Percentiles rank a stretch among this genome's conserved stretches.
phyloP scores from a whole-genome alignment of 1,284 basidiomycete species.

The Leccinum fuscescens region DNA sequence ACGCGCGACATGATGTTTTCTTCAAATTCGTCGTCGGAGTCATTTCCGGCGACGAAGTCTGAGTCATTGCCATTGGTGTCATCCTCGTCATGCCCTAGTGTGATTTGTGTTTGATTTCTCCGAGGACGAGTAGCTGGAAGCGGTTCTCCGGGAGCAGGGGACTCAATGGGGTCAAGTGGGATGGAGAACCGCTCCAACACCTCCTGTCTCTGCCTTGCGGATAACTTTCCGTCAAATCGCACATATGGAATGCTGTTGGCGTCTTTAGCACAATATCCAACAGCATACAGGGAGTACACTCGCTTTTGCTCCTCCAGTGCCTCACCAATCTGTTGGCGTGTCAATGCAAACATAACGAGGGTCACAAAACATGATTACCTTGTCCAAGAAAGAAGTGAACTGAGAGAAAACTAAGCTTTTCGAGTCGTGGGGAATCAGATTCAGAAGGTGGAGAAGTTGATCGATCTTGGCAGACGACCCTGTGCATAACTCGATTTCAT shows the following conservation, averaged over 20 bases:
- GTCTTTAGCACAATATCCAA: conserved; percentile 12
- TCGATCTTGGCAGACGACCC: conserved; percentile 82
- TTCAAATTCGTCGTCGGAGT: conserved; percentile 40
- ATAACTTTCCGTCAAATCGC: conserved; percentile 83
- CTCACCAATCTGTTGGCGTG: conserved; percentile 57
- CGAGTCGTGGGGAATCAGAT: conserved; percentile 63
- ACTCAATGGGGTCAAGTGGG: conserved; percentile 47
- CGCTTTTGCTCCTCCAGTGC: conserved; percentile 64
- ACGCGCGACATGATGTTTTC: conserved; percentile 34
- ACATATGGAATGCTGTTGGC: conserved; percentile 66
- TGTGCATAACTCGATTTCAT: conserved; percentile 42
- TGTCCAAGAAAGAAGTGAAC: conserved; percentile 82
- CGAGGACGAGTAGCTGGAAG: conserved; percentile 7
- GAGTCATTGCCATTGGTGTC: conserved; percentile 10
- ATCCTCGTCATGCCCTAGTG: conserved; percentile 24
- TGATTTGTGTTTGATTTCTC: conserved; percentile 1
- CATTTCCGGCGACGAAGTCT: conserved; percentile 31
- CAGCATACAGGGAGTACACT: conserved; percentile 15
- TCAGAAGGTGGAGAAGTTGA: conserved; percentile 71
- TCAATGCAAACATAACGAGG: conserved; percentile 4
- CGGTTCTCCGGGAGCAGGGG: conserved; percentile 19
- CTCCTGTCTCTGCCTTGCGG: conserved; percentile 73
- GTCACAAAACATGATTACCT: conserved; percentile 41
- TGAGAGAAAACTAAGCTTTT: conserved; percentile 86
- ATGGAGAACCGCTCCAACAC: conserved; percentile 72